Evolutionary conservation across 108 stramenopile genomes (phyloP), one percentile per base, ranked within the genome.

Genomic region (Craspedostauros australis): DNA sequence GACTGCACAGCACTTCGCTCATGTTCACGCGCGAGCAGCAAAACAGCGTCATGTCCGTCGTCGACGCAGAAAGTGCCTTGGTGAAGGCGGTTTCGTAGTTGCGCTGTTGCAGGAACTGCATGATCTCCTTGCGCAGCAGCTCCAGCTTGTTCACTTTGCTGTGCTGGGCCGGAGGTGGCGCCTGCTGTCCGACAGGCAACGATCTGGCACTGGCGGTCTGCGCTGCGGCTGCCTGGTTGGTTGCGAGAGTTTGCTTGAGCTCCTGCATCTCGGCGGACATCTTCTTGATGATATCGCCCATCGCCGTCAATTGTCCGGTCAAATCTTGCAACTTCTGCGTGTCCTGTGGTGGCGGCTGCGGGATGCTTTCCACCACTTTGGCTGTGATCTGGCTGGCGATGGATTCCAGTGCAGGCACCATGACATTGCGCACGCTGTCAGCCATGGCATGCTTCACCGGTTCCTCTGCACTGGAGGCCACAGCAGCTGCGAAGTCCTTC

Each of bases 41-140:
- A 39, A 77, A 89, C 1, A 93, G 39, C 12, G 77, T 81, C 57
- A 93, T 52, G 26, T 82, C 85, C 7, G 77, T 66, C 32, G 77
- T 76, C 0, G 74, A 51, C 21, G 80, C 79, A 28, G 78, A 66
- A 7, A 89, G 65, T 8, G 91, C 91, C 47, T 77, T 83, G 27
- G 82, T 87, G 60, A 93, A 93, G 18, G 83, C 87, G 21, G 69
- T 70, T 38, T 88, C 87, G 60, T 65, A 93, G 20, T 80, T 49
- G 28, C 54, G 56, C 20, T 62, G 25, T 32, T 54, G 51, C 31
- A 83, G 52, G 11, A 88, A 63, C 0, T 36, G 43, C 21, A 57
- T 31, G 26, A 92, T 77, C 64, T 84, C 75, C n/a, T 70, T 50
- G 2, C 79, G 75, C 2, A 70, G 23, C 8, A 46, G 43, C 39